Base-by-base conservation (phyloP, 176 grass and related monocot species). In the Eragrostis nindensis region DNA sequence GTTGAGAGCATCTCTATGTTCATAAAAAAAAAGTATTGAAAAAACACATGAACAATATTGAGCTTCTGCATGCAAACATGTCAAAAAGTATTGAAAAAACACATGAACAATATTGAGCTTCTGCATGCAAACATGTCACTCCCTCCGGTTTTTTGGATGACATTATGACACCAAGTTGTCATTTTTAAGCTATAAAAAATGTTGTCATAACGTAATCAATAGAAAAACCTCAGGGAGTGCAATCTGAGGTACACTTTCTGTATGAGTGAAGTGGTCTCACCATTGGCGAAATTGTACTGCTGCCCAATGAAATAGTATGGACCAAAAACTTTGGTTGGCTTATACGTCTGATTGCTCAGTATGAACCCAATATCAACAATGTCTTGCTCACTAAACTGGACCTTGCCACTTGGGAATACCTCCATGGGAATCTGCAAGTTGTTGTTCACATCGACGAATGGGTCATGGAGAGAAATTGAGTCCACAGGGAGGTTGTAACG, bases 341-440 rank as follows among this genome's bases (percentile, higher is more conserved):
- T 98, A 2, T 94, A 98, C 0, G 86, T 94, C 73, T 94, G 95
- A 24, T 91, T 98, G 68, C 86, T 98, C 2, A 98, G 52, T 6
- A 98, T 53, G 71, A 90, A 92, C 17, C 68, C 95, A 70, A 94
- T 36, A 1, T 9, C 26, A 2, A 40, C 18, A 15, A 90, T 86
- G 15, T 97, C 91, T 22, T 62, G 61, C 53, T 83, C 87, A 3
- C 16, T 11, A 6, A 97, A 97, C 76, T 14, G 76, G 9, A 1
- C 36, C 67, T 90, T 88, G 70, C 81, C 71, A 39, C 41, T 26
- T 1, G 94, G 94, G 47, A 88, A 97, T 21, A 97, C 79, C 39
- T 81, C 77, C 30, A 97, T 15, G 43, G 29, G 64, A 14, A 97
- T 44, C 57, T 77, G 29, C 81, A 97, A n/a, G 87, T 85, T 88